A percentile compares a stretch with the other conserved stretches of the same genome.
Evolutionary conservation across 2,329 filamentous ascomycete genomes (phyloP).

Genomic region (Sordariomycetes sp.): DNA sequence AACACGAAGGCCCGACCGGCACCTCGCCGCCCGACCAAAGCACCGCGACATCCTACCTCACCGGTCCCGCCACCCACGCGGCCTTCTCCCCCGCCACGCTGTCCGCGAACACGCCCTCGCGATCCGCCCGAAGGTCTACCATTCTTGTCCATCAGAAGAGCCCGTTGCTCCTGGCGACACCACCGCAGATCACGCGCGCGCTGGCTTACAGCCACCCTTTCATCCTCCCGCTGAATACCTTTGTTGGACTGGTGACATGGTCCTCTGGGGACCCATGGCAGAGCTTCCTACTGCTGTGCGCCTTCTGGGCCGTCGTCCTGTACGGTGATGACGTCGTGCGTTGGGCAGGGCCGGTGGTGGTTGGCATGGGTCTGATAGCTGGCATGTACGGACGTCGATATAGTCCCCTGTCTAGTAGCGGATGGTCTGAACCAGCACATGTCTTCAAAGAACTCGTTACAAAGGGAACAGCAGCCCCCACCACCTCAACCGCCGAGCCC

Average conservation of each 20-base stretch:
- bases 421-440: slow-evolving; percentile 48
- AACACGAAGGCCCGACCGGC: slow-evolving; percentile 13
- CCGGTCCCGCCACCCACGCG: slow-evolving; percentile 65
- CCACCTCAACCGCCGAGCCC: slow-evolving; percentile 2
- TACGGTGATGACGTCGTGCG: slow-evolving; percentile 81
- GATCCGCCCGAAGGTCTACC: slow-evolving; percentile 65
- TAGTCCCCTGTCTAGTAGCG: slow-evolving; percentile 80
- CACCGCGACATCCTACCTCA: slow-evolving; percentile 51
- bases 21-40: slow-evolving; percentile 52
- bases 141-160: slow-evolving; percentile 97
- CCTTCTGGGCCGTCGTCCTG: slow-evolving; percentile 77
- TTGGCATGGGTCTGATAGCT: slow-evolving; percentile 70
- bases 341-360: slow-evolving; percentile 72
- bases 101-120: slow-evolving; percentile 53
- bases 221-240: slow-evolving; percentile 75
- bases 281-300: slow-evolving; percentile 79
- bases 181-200: slow-evolving; percentile 87
- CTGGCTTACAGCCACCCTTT: slow-evolving; percentile 95
- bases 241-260: slow-evolving; percentile 85
- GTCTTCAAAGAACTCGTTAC: slow-evolving; percentile 17
- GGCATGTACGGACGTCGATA: slow-evolving; percentile 91
- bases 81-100: slow-evolving; percentile 82
- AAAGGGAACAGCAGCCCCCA: slow-evolving; percentile 4
- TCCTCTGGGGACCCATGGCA: slow-evolving; percentile 92
- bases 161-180: slow-evolving; percentile 83